A percentile compares a stretch with the other conserved stretches of the same genome.
Conservation (phyloP, 2,329 filamentous ascomycete species). For the Chrysosporium keratinophilum region DNA sequence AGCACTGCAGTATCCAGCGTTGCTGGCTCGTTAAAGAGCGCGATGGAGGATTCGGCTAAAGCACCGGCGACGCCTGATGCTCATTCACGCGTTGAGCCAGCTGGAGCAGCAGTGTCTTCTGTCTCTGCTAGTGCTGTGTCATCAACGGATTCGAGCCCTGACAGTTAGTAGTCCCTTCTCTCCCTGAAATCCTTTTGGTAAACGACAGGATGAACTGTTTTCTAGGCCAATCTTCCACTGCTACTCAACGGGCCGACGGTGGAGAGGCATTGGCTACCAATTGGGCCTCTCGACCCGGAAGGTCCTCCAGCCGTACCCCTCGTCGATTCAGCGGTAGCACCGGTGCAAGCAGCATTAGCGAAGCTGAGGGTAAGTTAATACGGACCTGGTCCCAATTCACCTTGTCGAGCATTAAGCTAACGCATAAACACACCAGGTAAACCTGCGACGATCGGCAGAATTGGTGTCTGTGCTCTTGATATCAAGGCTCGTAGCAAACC, state of each 20-base stretch:
- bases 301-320: conserved; percentile 58
- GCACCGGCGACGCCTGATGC: background rate
- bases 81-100: background rate
- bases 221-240: background rate
- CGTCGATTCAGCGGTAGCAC: conserved; percentile 73
- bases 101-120: background rate
- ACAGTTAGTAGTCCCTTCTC: conserved; percentile 2
- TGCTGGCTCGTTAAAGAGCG: conserved; percentile 27
- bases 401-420: background rate
- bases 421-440: conserved; percentile 14
- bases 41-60: conserved; percentile 17
- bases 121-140: background rate
- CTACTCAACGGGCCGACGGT: background rate
- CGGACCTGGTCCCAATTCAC: conserved; percentile 20
- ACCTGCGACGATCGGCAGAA: conserved; percentile 47
- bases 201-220: background rate
- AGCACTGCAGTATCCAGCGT: conserved; percentile 27
- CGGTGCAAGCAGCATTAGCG: conserved; percentile 66
- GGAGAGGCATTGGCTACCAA: conserved; percentile 13
- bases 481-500: conserved; percentile 95
- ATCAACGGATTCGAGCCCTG: conserved; percentile 1
- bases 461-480: conserved; percentile 91
- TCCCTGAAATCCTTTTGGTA: background rate
- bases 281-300: conserved; percentile 25
- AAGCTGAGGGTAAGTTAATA: conserved; percentile 39